A percentile compares a stretch with the other conserved stretches of the same genome.
Conservation (phyloP, 2,329 filamentous ascomycete genomes). For the Teratosphaeria gauchensis region DNA sequence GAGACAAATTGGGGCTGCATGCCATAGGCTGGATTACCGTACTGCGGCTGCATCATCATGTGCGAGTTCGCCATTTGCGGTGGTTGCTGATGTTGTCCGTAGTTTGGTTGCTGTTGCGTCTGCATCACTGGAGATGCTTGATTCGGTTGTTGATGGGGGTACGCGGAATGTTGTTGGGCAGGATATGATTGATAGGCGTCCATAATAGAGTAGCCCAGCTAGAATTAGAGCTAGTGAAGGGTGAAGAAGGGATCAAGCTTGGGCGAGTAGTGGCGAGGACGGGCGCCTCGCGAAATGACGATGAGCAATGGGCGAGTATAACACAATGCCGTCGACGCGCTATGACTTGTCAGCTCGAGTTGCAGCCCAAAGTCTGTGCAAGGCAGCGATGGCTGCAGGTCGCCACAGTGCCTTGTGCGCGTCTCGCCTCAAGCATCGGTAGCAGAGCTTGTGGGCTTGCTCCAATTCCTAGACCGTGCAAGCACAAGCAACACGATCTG, state of each 20-base stretch:
- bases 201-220: slow-evolving; percentile 27
- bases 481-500: not conserved
- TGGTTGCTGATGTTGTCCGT: slow-evolving; percentile 46
- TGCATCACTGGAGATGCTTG: slow-evolving; percentile 67
- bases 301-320: not conserved
- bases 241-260: not conserved
- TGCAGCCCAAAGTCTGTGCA: slow-evolving; percentile 4
- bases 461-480: not conserved
- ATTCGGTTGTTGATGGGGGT: slow-evolving; percentile 41
- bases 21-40: slow-evolving; percentile 62
- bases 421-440: not conserved
- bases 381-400: not conserved
- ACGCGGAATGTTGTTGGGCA: slow-evolving; percentile 31
- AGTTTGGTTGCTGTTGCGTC: slow-evolving; percentile 53
- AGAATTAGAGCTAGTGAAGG: not conserved
- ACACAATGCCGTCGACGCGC: slow-evolving; percentile 1
- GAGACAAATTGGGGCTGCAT: slow-evolving; percentile 73
- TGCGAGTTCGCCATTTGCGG: slow-evolving; percentile 49
- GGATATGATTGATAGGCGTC: slow-evolving; percentile 41
- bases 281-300: not conserved
- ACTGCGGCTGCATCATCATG: slow-evolving; percentile 64
- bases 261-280: not conserved
- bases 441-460: not conserved
- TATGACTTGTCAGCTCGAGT: slow-evolving; percentile 5
- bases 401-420: not conserved